A percentile compares a stretch with the other conserved stretches of the same genome.
Conservation (phyloP, 148 eudicot species). For the Pouteria glomerata region DNA sequence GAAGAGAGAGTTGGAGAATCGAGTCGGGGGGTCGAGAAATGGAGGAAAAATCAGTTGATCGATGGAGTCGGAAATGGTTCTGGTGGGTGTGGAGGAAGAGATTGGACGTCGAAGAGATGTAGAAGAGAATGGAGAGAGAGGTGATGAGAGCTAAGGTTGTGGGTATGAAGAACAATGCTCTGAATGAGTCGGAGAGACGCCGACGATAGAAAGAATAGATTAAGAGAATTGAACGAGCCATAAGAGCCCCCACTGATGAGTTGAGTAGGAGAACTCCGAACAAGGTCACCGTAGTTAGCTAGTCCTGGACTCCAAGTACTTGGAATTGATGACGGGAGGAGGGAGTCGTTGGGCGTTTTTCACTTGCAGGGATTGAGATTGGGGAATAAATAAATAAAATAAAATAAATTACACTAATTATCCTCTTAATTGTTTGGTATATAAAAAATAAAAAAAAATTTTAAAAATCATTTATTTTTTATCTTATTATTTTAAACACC, state of each 20-base stretch:
- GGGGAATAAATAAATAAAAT: too few relatives aligned
- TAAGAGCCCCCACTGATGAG: not conserved
- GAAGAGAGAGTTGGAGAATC: not conserved
- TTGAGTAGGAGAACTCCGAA: too few relatives aligned
- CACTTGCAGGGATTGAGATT: too few relatives aligned
- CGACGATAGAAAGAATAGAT: slow-evolving; percentile 25
- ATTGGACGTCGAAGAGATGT: slow-evolving; percentile 36
- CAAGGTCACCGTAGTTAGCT: too few relatives aligned
- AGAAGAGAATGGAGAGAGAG: slow-evolving; percentile 29
- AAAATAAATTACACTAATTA: too few relatives aligned
- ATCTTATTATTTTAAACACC: too few relatives aligned
- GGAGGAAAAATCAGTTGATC: not conserved
- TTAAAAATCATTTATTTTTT: too few relatives aligned
- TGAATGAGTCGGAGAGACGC: slow-evolving; percentile 20
- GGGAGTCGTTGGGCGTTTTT: too few relatives aligned
- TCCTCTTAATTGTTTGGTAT: too few relatives aligned
- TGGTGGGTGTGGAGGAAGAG: slow-evolving; percentile 19
- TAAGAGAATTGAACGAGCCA: slow-evolving; percentile 13
- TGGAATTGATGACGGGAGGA: too few relatives aligned
- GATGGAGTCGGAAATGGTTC: slow-evolving; percentile 10
- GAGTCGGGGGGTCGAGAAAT: slow-evolving; percentile 6
- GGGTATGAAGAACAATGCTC: slow-evolving; percentile 33
- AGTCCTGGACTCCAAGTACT: too few relatives aligned
- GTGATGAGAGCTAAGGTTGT: slow-evolving; percentile 36
- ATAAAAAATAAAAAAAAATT: too few relatives aligned